Conservation (phyloP, 2,329 filamentous ascomycete genomes). For the Cladosporium sp. region DNA sequence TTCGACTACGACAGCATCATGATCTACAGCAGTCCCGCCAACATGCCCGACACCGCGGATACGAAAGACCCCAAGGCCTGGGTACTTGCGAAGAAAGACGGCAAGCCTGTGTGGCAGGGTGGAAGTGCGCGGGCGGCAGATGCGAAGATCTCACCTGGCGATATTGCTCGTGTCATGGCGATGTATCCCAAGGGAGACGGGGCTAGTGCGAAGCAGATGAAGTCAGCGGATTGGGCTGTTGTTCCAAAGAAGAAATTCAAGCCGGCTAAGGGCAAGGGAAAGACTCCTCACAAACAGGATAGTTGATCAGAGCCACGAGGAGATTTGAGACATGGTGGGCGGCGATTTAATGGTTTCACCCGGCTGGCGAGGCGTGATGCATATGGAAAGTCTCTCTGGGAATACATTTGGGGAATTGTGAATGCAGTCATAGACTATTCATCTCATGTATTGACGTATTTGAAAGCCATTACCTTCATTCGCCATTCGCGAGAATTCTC, state of each 20-base stretch:
- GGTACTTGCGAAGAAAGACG: conserved; percentile 2
- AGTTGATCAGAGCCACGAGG: too few species aligned
- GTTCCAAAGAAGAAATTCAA: background rate
- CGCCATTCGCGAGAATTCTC: too few species aligned
- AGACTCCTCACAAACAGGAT: too few species aligned
- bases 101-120: conserved; percentile 3
- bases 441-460: too few species aligned
- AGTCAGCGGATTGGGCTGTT: background rate
- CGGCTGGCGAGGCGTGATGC: too few species aligned
- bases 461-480: too few species aligned
- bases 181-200: conserved; percentile 7
- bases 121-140: background rate
- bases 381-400: too few species aligned
- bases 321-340: too few species aligned
- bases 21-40: conserved; percentile 7
- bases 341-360: too few species aligned
- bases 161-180: conserved; percentile 6
- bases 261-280: background rate
- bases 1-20: conserved; percentile 13
- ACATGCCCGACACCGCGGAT: background rate
- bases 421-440: too few species aligned
- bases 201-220: background rate
- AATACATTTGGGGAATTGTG: too few species aligned
- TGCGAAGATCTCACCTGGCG: conserved; percentile 4
- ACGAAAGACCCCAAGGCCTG: background rate